Percentiles rank a stretch among this genome's conserved stretches.
These are phyloP conservation scores for Coprinopsis strossmayeri DNA, from an alignment of 768 basidiomycete genomes.

Conservation along the genomic window DNA sequence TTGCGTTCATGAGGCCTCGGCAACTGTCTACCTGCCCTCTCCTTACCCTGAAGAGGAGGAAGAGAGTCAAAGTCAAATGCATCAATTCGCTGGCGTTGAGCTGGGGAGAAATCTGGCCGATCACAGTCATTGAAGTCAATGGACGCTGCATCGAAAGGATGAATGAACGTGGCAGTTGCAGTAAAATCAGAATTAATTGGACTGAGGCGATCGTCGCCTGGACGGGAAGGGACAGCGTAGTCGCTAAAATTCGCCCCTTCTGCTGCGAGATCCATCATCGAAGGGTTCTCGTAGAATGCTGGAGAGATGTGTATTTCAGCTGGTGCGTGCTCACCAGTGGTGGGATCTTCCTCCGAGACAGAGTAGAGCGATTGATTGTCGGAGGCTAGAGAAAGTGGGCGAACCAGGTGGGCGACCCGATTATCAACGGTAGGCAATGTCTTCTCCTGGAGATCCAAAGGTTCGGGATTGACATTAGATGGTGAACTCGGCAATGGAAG, in stretches of 20 bases:
- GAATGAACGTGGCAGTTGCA: conserved; percentile 44
- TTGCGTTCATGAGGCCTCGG: no score
- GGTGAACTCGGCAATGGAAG: background rate
- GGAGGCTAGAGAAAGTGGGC: background rate
- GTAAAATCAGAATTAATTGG: conserved; percentile 20
- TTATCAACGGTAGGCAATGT: conserved; percentile 6
- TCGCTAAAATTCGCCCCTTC: conserved; percentile 16
- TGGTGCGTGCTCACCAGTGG: conserved; percentile 8
- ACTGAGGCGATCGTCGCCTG: background rate
- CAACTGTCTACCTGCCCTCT: no score
- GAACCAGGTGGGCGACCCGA: conserved; percentile 2
- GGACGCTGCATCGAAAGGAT: conserved; percentile 32
- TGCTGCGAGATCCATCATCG: conserved; percentile 23
- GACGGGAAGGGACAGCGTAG: background rate
- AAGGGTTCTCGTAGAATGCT: conserved; percentile 28
- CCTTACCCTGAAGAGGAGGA: conserved; percentile 23
- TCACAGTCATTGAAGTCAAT: conserved; percentile 11
- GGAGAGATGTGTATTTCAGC: conserved; percentile 33
- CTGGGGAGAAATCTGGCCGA: background rate
- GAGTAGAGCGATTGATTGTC: conserved; percentile 11
- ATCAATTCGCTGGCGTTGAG: conserved; percentile 10
- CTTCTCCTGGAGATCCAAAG: conserved; percentile 12
- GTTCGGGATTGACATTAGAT: conserved; percentile 11
- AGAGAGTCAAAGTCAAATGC: conserved; percentile 42
- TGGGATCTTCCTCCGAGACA: conserved; percentile 16